Evolutionary conservation across 371 early-diverging fungal species (phyloP), one percentile per base, ranked within the genome.

Genomic region (Rhizomucor pusillus): DNA sequence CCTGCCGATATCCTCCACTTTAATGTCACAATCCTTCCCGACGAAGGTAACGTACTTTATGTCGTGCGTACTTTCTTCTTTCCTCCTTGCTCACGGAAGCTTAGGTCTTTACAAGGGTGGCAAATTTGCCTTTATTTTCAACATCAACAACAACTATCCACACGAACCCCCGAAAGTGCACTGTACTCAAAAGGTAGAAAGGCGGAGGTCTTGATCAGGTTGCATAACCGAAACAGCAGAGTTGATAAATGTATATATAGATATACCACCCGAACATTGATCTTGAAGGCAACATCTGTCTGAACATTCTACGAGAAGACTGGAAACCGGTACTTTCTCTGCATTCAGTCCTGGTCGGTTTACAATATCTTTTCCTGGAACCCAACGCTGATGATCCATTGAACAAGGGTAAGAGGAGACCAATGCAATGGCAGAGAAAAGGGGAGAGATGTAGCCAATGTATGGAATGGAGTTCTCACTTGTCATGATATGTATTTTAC

Each of bases 241-340:
- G 5, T 35, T 7, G 29, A 35, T 47, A n/a, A 22, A 22, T 50
- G 59, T 61, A 49, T 58, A 62, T 22, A 37, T 62, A 89, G 82
- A 94, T 97, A 52, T 97, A 94, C 72, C 99, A 99, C 74, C 99
- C 99, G 36, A 99, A 99, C 73, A 99, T 99, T 59, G 96, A 98
- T 66, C 79, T 94, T 12, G 93, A 95, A 43, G 99, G 99, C 41
- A 92, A 97, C 57, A 93, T 99, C 37, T 99, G 99, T 65, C 73
- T 99, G 44, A 99, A 99, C 73, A 97, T 99, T 57, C 80, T 99
- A 57, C 91, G 99, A 53, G 97, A 97, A 65, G 97, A 99, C 69
- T 99, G 99, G 99, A 98, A 95, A 54, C 99, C 99, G 4, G 99
- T 99, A 11, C 80, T 99, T 29, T 97, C 94, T 58, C 80, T 99